phyloP scores from a whole-genome alignment of 2,329 filamentous ascomycete species.

The Fusarium sp. region DNA sequence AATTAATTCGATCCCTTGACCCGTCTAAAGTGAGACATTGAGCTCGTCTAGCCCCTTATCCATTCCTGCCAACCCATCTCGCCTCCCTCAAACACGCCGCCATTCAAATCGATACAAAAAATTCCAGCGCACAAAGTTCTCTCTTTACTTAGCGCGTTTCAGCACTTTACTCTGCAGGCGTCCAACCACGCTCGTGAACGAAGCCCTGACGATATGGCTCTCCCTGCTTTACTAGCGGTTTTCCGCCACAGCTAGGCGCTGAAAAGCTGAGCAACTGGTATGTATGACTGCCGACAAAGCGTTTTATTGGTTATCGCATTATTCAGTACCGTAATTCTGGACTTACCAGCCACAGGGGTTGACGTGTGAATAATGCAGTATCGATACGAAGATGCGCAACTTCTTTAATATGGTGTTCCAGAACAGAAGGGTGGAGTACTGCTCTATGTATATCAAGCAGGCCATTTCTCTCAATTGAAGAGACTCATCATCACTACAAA shows the following conservation, averaged over 20 bases:
- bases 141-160: constrained; percentile 1
- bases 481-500: background rate
- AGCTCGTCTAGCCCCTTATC: constrained; percentile 8
- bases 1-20: background rate
- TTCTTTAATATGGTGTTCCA: constrained; percentile 29
- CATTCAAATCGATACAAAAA: background rate
- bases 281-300: background rate
- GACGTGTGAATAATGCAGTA: constrained; percentile 33
- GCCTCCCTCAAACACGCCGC: constrained; percentile 26
- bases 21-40: constrained; percentile 34
- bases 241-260: constrained; percentile 10
- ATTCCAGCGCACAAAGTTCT: constrained; percentile 5
- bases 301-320: constrained; percentile 18
- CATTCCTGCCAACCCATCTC: constrained; percentile 33
- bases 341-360: constrained; percentile 28
- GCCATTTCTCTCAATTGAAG: background rate
- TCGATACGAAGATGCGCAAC: background rate
- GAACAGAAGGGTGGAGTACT: background rate
- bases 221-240: constrained; percentile 20
- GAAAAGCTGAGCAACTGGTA: background rate
- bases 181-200: constrained; percentile 16
- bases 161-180: background rate
- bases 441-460: constrained; percentile 37
- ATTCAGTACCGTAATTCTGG: background rate
- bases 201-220: background rate